These are phyloP conservation scores for Arachis monticola DNA, from an alignment of 331 rosid genomes.

Conservation along the genomic window DNA sequence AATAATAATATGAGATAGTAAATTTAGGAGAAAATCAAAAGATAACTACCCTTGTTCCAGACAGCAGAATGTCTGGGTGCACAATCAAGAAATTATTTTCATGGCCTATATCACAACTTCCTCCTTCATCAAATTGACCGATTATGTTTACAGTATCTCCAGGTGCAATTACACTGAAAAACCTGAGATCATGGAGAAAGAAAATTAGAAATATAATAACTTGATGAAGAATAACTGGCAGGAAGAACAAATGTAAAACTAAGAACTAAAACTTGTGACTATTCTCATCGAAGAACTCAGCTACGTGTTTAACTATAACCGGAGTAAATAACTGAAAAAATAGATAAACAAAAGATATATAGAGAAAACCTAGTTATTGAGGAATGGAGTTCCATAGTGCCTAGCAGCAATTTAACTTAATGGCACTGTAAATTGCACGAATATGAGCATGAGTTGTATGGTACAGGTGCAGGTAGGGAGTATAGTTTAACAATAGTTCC, in stretches of 20 bases:
- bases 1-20: conserved; percentile 8
- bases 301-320: conserved; percentile 13
- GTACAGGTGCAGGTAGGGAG: background rate
- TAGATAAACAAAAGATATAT: background rate
- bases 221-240: conserved; percentile 20
- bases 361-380: conserved; percentile 10
- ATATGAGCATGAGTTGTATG: background rate
- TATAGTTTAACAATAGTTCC: background rate
- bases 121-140: conserved; percentile 78
- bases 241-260: conserved; percentile 25
- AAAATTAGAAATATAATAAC: conserved; percentile 33
- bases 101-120: conserved; percentile 68
- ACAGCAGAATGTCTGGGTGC: conserved; percentile 77
- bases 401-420: conserved; percentile 1
- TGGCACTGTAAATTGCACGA: background rate
- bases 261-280: conserved; percentile 15
- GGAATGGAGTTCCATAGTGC: background rate
- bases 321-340: conserved; percentile 20
- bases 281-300: conserved; percentile 18
- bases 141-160: conserved; percentile 89
- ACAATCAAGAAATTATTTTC: conserved; percentile 72
- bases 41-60: conserved; percentile 88
- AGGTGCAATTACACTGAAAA: conserved; percentile 72
- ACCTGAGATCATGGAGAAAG: conserved; percentile 56
- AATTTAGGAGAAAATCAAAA: conserved; percentile 26